Evolutionary conservation across 306 rosid genomes (phyloP), one percentile per base, ranked within the genome.

Genomic region (Echinosophora koreensis): DNA sequence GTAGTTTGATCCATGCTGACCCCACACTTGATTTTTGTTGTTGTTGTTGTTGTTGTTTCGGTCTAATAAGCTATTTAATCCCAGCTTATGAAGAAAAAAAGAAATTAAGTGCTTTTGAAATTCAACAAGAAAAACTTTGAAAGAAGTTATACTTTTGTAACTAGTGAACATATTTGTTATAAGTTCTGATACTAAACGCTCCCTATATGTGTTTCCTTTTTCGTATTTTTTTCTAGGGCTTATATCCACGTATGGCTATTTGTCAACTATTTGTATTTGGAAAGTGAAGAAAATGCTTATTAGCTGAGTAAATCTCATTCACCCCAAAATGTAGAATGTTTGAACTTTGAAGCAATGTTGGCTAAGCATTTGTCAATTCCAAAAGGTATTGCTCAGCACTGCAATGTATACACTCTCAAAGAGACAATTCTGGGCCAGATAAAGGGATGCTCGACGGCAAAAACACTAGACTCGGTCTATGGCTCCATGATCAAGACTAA

Each of bases 401-500:
- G 67, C 71, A 37, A 63, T 18, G 27, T 34, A 8, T 79, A 64
- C 34, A 65, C 55, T 50, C 82, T 78, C 32, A 85, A 68, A 22
- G 84, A 83, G 22, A 59, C 80, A 66, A 41, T 83, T 35, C 74
- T 87, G 13, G 30, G 74, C 13, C 82, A 74, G 47, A 55, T 88
- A 8, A 89, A 88, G 70, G 41, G 70, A 80, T 88, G 95, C 42
- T 78, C 80, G 0, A 65, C 13, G 2, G 0, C 52, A 3, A 82
- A 83, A 69, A 69, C 78, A 78, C 82, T 90, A 14, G 90, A 90
- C 82, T 74, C 85, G 2, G n/a, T 84, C 13, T 87, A 74, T 64
- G 89, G 91, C n/a, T 59, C 85, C 5, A 84, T 90, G 89, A 73
- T 87, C 80, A 90, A 90, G 76, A 81, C 85, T 51, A 87, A 78